These are phyloP conservation scores for Trametes coccinea DNA, from an alignment of 768 basidiomycete species.

Conservation along the genomic window DNA sequence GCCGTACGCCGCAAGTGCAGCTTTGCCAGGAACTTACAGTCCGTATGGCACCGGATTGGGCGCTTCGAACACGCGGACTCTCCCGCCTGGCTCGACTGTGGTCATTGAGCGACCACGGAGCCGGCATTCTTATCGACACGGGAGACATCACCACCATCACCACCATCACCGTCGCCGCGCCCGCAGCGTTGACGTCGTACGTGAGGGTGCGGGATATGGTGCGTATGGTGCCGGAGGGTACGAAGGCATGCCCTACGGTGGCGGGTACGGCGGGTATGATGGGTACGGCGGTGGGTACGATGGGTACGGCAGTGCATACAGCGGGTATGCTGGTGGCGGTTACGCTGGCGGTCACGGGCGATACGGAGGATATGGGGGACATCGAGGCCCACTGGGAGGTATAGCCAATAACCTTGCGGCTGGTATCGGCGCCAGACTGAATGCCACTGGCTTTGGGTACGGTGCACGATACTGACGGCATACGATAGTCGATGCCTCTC, in stretches of 20 bases:
- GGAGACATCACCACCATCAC: background rate
- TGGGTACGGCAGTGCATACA: background rate
- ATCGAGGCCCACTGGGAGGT: background rate
- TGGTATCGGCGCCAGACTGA: background rate
- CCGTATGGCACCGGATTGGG: constrained; percentile 1
- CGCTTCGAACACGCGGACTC: background rate
- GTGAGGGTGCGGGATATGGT: background rate
- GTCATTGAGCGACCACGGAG: background rate
- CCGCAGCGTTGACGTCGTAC: background rate
- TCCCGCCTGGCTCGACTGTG: background rate
- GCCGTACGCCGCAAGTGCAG: background rate
- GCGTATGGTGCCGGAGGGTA: constrained; percentile 9
- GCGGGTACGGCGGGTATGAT: background rate
- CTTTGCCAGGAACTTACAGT: background rate
- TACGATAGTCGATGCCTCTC: too few relatives aligned
- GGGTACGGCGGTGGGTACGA: background rate
- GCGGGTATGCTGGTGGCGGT: background rate
- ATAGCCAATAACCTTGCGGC: background rate
- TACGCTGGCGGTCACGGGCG: background rate
- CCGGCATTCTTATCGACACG: constrained; percentile 9
- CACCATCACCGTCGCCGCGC: constrained; percentile 1
- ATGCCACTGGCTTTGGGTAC: background rate
- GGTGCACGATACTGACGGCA: background rate
- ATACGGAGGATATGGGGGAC: background rate
- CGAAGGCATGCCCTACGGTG: background rate